Conservation (phyloP, 805 yeast species). For the Aciculoconidium aculeatum region DNA sequence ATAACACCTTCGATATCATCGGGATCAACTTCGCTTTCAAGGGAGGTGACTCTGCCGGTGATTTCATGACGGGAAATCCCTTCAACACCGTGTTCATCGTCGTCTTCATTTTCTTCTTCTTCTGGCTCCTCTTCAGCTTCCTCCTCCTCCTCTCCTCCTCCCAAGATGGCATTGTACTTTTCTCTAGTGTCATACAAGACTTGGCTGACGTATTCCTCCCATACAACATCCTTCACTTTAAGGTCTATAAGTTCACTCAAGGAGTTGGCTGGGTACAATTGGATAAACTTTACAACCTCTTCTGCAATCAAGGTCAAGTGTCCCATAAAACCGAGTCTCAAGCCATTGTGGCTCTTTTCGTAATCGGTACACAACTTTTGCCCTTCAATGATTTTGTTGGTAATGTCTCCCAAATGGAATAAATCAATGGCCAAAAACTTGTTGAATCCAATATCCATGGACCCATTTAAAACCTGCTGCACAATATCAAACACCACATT, state of each 20-base stretch:
- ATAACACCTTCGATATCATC: constrained; percentile 4
- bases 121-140: constrained; percentile 25
- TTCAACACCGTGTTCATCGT: constrained; percentile 13
- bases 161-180: constrained; percentile 88
- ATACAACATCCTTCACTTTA: constrained; percentile 40
- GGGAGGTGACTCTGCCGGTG: constrained; percentile 10
- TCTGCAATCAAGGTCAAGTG: constrained; percentile 28
- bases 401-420: constrained; percentile 44
- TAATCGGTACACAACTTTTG: constrained; percentile 34
- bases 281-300: constrained; percentile 26
- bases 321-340: constrained; percentile 26
- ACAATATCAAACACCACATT: constrained; percentile 44
- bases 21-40: constrained; percentile 4
- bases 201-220: constrained; percentile 81
- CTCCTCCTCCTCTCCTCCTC: constrained; percentile 61
- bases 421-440: constrained; percentile 49
- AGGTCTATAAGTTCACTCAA: constrained; percentile 33
- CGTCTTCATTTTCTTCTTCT: constrained; percentile 23
- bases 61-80: constrained; percentile 4
- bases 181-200: constrained; percentile 85
- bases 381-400: constrained; percentile 37
- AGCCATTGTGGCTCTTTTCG: constrained; percentile 20
- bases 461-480: constrained; percentile 42
- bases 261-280: constrained; percentile 28
- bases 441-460: constrained; percentile 45